Evolutionary conservation across 1,139 yeast species (phyloP), one percentile per base, ranked within the genome.

Genomic region (Debaryomyces psychrophilus): DNA sequence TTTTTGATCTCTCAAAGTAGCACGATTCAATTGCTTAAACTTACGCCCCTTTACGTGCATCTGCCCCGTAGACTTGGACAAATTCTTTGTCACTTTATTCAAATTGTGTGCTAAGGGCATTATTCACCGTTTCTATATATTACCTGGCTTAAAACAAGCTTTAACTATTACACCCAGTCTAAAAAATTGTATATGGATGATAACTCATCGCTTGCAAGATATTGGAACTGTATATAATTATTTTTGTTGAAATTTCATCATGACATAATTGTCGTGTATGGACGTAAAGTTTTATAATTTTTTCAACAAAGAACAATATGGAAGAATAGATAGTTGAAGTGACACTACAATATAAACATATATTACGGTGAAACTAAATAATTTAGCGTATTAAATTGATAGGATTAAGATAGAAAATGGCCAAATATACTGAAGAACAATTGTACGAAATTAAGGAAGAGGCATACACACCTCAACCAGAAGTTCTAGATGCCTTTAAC

Each of bases 1-100:
- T 63, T 87, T 88, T 42, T 77, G 77, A 52, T 90, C 95, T 64
- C 98, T 78, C 40, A 90, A 69, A 1, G 95, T 82, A n/a, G 97
- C 97, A 52, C 95, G 74, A 50, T 85, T 85, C 47, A 92, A 71
- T 64, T 87, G 90, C 64, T 87, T 86, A 67, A 89, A 87, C 65
- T 89, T 90, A 46, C 97, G 79, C 6, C 97, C 96, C 60, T 85
- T 86, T 34, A 95, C 90, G 64, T 92, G 98, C 55, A 92, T 76
- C 26, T 78, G 71, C 15, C 84, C 83, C 38, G 81, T 82, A 40
- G 83, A 73, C 62, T 81, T 80, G 50, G 78, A 68, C 49, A 83
- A 65, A 46, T 74, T 77, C 68, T 87, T 87, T 55, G 82, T 79
- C 37, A 92, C 87, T 64, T 90, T 90, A 20, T 76, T 68, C 43